A percentile compares a stretch with the other conserved stretches of the same genome.
These are phyloP conservation scores for Carex littledalei DNA, from an alignment of 176 grass and related monocot genomes.

Conservation along the genomic window DNA sequence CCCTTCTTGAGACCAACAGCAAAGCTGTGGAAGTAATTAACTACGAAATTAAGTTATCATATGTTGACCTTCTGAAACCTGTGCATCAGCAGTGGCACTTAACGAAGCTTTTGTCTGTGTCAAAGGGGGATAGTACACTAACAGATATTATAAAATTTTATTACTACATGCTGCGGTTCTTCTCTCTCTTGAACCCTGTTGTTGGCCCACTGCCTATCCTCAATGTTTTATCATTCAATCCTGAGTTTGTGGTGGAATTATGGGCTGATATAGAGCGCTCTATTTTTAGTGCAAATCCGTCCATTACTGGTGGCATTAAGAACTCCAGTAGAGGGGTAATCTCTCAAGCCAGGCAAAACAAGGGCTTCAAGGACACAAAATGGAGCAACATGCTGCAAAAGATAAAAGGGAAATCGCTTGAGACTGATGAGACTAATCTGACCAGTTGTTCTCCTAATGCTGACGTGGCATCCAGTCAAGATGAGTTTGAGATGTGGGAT, in stretches of 20 bases:
- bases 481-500: conserved; percentile 63
- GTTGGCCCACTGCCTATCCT: conserved; percentile 71
- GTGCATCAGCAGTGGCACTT: conserved; percentile 94
- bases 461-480: conserved; percentile 28
- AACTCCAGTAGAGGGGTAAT: conserved; percentile 32
- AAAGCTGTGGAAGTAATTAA: conserved; percentile 29
- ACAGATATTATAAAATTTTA: conserved; percentile 67
- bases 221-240: conserved; percentile 88
- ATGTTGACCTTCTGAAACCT: conserved; percentile 84
- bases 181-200: conserved; percentile 54
- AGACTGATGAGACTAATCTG: conserved; percentile 33
- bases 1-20: conserved; percentile 50
- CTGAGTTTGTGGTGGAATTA: conserved; percentile 85
- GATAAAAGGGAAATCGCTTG: conserved; percentile 67
- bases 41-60: conserved; percentile 29
- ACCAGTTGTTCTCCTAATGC: conserved; percentile 36
- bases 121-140: conserved; percentile 42
- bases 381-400: conserved; percentile 89
- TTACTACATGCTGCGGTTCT: conserved; percentile 82
- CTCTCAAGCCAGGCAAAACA: conserved; percentile 50
- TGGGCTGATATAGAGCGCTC: conserved; percentile 59
- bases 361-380: conserved; percentile 69
- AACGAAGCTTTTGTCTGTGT: conserved; percentile 66
- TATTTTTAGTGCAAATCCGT: conserved; percentile 37
- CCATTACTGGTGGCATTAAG: conserved; percentile 34